Evolutionary conservation across 176 grass and related monocot genomes (phyloP), one percentile per base, ranked within the genome.

Genomic region (Calamus simplicifolius): DNA sequence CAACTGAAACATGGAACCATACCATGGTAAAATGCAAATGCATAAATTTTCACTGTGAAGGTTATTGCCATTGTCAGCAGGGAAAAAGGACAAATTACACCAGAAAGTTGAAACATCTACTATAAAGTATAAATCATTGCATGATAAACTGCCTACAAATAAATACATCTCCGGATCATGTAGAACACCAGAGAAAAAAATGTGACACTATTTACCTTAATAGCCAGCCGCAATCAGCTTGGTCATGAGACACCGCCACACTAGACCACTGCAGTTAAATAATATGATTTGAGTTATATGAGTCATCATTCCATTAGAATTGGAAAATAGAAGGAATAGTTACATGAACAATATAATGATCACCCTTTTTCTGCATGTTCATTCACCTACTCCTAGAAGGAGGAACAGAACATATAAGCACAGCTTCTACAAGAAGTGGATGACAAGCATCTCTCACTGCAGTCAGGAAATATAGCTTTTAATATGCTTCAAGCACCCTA

Each of bases 341-440:
- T 59, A 19, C 56, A 49, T 7, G 55, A 43, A 31, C 3, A 48
- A 15, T 62, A 62, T 38, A 69, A 61, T 27, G 23, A 52, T 12
- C 35, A 43, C 35, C 35, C 35, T 43, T 43, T 43, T 43, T 43
- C 35, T 43, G 8, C 35, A 12, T 43, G 35, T 43, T 19, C 4
- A 59, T 43, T 49, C 70, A 95, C 86, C 80, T 95, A 52, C 90
- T 95, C n/a, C n/a, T n/a, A n/a, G 85, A 70, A 26, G 90, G 90
- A 76, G 90, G 90, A 63, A 95, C 90, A 62, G 86, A 90, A 56
- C 90, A 95, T 64, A 95, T 29, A 50, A 95, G 80, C 65, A 90
- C 52, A 68, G 77, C 74, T 70, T 86, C 90, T 31, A 80, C 78
- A 81, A 83, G 76, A 8, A 52, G 80, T 23, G 86, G 86, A 69